Evolutionary conservation across 1,284 basidiomycete genomes (phyloP).

Genomic region (Leccinum pachyderme): DNA sequence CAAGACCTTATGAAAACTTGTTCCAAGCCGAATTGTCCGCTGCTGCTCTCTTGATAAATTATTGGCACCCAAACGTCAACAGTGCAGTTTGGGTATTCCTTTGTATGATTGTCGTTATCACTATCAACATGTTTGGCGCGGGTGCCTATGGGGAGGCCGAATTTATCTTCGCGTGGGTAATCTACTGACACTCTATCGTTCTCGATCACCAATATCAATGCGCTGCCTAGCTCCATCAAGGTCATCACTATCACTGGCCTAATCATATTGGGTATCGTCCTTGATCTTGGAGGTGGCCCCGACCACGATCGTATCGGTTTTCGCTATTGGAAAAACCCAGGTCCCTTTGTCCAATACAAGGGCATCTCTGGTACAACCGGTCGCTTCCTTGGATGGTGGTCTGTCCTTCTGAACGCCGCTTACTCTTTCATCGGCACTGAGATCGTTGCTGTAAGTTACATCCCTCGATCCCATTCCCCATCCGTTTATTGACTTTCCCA

Average conservation of each 20-base stretch:
- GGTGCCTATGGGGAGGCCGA: slow-evolving; percentile 56
- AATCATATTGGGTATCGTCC: slow-evolving; percentile 42
- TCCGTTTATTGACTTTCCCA: slow-evolving; percentile 19
- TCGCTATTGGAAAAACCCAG: slow-evolving; percentile 55
- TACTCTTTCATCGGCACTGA: slow-evolving; percentile 79
- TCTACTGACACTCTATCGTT: background rate
- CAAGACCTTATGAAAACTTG: background rate
- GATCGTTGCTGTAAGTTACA: slow-evolving; percentile 65
- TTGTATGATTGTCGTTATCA: slow-evolving; percentile 58
- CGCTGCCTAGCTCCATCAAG: slow-evolving; percentile 52
- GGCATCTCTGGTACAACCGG: slow-evolving; percentile 47
- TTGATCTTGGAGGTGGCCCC: slow-evolving; percentile 62
- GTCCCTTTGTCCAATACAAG: slow-evolving; percentile 49
- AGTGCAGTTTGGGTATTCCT: slow-evolving; percentile 65
- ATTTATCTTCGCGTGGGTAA: slow-evolving; percentile 48
- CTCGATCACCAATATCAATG: background rate
- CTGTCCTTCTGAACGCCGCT: slow-evolving; percentile 58
- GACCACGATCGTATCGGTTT: slow-evolving; percentile 49
- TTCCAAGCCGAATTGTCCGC: slow-evolving; percentile 59
- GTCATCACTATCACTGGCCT: slow-evolving; percentile 56
- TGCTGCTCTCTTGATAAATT: slow-evolving; percentile 62
- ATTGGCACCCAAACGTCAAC: slow-evolving; percentile 53
- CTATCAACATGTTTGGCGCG: slow-evolving; percentile 64
- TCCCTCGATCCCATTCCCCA: background rate
- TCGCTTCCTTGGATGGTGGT: slow-evolving; percentile 53